Base-by-base conservation (phyloP, 2,329 filamentous ascomycete genomes). In the Pleoardoris graminearum region DNA sequence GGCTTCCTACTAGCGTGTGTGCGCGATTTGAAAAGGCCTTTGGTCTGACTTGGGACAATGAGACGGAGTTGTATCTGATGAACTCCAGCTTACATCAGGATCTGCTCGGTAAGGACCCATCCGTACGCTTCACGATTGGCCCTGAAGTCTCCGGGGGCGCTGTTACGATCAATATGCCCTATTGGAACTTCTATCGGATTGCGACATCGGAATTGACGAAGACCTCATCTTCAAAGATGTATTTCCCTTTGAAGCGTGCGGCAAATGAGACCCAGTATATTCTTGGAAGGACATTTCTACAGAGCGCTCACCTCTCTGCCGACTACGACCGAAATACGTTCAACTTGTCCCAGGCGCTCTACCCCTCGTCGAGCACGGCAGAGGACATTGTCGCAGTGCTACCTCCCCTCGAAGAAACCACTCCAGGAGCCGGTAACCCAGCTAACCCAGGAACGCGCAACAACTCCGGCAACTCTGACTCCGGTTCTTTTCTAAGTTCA, bases 311-410 rank as follows among this genome's bases (percentile, higher is more conserved):
- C 54, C 37, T 77, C 7, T 66, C 72, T 4, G 70, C 68, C 1
- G 69, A 77, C 38, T 75, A 74, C 48, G 73, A 66, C 27, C 60
- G 63, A 5, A 58, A 57, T 21, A 58, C 37, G 2, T 67, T 68
- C 57, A 68, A 63, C 38, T 27, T 68, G 8, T 66, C 62, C 3
- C 80, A 85, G 60, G 83, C 83, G 62, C 63, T 45, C 81, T 84
- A 62, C 79, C 83, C n/a, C 58, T 74, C 41, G 66, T 59, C 77
- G 11, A 73, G 77, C 2, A 58, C 55, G 64, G 29, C 67, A 54
- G 11, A 75, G 76, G 55, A 76, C 73, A 23, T 76, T 73, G 30
- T 68, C 10, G 46, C 67, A 8, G 66, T 71, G 19, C 36, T 61
- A n/a, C 53, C 60, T 14, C 60, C 53, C 10, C 23, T 38, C 1